Evolutionary conservation across 148 eudicot genomes (phyloP).

Genomic region (Rheum nobile): DNA sequence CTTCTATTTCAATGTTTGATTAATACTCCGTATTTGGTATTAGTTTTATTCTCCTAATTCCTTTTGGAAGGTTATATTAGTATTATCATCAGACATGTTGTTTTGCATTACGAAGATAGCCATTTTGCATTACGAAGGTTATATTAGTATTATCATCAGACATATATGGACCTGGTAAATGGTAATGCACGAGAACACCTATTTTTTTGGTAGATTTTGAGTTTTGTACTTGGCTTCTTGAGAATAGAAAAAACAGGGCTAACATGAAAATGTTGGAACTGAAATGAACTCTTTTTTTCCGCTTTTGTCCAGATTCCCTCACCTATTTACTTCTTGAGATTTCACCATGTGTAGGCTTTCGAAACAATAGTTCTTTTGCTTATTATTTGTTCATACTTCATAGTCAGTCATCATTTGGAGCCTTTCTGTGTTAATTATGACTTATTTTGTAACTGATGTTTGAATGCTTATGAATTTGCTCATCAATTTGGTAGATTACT

Average conservation of each 20-base stretch:
- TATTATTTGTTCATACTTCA: background rate
- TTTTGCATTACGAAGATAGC: background rate
- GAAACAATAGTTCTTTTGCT: background rate
- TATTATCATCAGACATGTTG: background rate
- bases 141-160: too few relatives aligned
- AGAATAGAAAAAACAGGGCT: background rate
- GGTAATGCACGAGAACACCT: background rate
- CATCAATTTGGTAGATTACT: too few relatives aligned
- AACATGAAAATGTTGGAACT: background rate
- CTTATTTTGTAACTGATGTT: background rate
- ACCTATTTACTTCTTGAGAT: background rate
- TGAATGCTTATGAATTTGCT: background rate
- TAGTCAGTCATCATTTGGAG: background rate
- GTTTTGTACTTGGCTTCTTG: background rate
- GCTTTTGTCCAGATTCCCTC: background rate
- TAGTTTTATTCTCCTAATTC: too few relatives aligned
- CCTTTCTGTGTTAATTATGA: background rate
- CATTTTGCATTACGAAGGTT: background rate
- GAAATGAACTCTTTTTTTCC: background rate
- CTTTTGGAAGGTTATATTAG: too few relatives aligned
- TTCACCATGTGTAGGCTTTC: background rate
- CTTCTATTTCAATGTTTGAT: background rate
- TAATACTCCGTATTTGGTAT: background rate
- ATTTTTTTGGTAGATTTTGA: background rate
- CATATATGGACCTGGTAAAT: background rate